Evolutionary conservation across 148 eudicot genomes (phyloP), one percentile per base, ranked within the genome.

Genomic region (Dianthus caryophyllus): DNA sequence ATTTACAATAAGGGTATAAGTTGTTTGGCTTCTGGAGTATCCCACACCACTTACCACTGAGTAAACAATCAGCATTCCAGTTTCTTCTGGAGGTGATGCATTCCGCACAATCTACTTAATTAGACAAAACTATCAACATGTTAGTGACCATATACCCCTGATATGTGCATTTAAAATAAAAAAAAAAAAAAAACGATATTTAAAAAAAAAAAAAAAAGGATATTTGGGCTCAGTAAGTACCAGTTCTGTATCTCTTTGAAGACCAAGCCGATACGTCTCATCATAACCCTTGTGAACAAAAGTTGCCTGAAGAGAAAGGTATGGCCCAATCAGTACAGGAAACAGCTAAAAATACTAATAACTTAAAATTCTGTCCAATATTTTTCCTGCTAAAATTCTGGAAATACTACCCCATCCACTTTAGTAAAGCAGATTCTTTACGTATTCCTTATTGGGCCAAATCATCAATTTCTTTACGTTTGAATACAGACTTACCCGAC

Each of bases 51-150:
- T 83, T 70, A 94, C 99, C 80, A 90, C 93, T n/a, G 96, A 94
- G 79, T 94, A 96, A 67, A 94, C 90, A 57, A 94, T 86, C 65
- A 94, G 90, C 99, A 94, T 90, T 79, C 99, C 99, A 66, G 97
- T 90, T 85, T 94, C 97, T 55, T 78, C 92, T 15, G 82, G 80
- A 17, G 89, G 89, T 66, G 97, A 88, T 74, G 96, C 87, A 77
- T 70, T 74, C 21, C 99, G 90, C 48, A 94, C 99, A 84, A 88
- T 78, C 99, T 94, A 80, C 76, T 74, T 66, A 64, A 77, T 38
- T 61, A 39, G 52, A 13, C 5, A 41, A 48, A 47, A 46, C 17
- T 29, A 20, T 30, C 12, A 63, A 21, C 71, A 50, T 24, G 24
- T 51, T 63, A 65, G 0, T 33, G 67, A 48, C 38, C 27, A 33